These are phyloP conservation scores for Ogataea chonburiensis DNA, from an alignment of 805 yeast species.

Conservation along the genomic window DNA sequence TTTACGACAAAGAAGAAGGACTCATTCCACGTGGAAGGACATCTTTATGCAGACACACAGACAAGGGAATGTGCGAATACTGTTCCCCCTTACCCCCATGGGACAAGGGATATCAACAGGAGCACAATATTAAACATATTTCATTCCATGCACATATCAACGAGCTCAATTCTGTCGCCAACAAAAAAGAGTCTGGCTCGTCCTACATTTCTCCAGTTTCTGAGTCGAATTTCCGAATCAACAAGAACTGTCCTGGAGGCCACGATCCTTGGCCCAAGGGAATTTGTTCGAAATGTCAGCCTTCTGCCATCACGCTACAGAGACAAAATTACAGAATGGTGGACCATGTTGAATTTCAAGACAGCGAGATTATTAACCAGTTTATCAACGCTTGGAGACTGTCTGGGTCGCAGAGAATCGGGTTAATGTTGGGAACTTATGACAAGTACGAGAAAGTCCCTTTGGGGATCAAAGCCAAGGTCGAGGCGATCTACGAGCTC, in stretches of 20 bases:
- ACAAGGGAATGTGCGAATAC: conserved; percentile 96
- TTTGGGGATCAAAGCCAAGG: conserved; percentile 89
- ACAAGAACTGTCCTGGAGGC: conserved; percentile 66
- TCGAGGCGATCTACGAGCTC: conserved; percentile 92
- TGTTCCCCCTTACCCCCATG: conserved; percentile 96
- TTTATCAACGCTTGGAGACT: conserved; percentile 92
- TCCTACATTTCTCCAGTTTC: conserved; percentile 81
- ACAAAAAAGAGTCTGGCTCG: conserved; percentile 55
- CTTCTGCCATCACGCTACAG: conserved; percentile 89
- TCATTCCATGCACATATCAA: conserved; percentile 84
- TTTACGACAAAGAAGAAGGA: conserved; percentile 66
- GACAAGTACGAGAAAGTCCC: conserved; percentile 81
- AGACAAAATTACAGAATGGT: conserved; percentile 93
- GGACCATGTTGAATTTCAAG: conserved; percentile 91
- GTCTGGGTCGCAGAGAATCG: conserved; percentile 84
- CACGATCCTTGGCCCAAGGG: conserved; percentile 95
- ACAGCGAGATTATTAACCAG: conserved; percentile 66
- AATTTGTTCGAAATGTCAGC: conserved; percentile 95
- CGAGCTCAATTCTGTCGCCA: conserved; percentile 64
- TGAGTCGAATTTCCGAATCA: conserved; percentile 66
- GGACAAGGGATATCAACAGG: conserved; percentile 75
- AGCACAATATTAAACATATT: conserved; percentile 78
- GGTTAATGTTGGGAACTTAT: conserved; percentile 80
- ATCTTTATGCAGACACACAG: conserved; percentile 78
- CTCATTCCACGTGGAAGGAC: conserved; percentile 64